phyloP scores from a whole-genome alignment of 2,329 filamentous ascomycete species.

The Scleromitrula shiraiana region DNA sequence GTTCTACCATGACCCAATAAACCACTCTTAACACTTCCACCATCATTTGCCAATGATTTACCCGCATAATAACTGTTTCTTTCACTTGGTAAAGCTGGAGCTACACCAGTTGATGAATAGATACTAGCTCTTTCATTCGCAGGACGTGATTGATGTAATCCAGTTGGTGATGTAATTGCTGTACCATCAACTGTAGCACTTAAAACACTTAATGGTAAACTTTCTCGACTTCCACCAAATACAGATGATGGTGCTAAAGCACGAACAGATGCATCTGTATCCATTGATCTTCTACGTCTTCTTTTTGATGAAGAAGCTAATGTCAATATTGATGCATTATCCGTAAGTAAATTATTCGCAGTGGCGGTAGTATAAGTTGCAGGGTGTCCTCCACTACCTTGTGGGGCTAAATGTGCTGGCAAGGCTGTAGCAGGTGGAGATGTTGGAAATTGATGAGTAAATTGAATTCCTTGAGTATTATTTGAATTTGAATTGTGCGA shows the following conservation, averaged over 20 bases:
- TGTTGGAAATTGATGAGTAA: conserved; percentile 58
- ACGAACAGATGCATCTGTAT: conserved; percentile 78
- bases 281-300: conserved; percentile 67
- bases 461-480: conserved; percentile 40
- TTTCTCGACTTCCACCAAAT: conserved; percentile 75
- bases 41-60: conserved; percentile 49
- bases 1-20: conserved; percentile 68
- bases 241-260: conserved; percentile 76
- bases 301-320: conserved; percentile 77
- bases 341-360: conserved; percentile 72
- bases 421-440: conserved; percentile 63
- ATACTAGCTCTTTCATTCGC: conserved; percentile 64
- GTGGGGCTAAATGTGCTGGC: conserved; percentile 57
- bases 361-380: conserved; percentile 71
- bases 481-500: conserved; percentile 32
- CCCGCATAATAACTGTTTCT: conserved; percentile 74
- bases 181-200: conserved; percentile 59
- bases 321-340: conserved; percentile 80
- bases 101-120: conserved; percentile 67
- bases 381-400: conserved; percentile 42
- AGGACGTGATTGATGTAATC: conserved; percentile 40
- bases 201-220: conserved; percentile 68
- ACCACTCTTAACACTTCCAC: conserved; percentile 71
- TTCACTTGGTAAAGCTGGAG: conserved; percentile 61
- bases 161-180: conserved; percentile 38